Conservation (phyloP, 1,284 basidiomycete genomes). For the Veloporphyrellus conicus region DNA sequence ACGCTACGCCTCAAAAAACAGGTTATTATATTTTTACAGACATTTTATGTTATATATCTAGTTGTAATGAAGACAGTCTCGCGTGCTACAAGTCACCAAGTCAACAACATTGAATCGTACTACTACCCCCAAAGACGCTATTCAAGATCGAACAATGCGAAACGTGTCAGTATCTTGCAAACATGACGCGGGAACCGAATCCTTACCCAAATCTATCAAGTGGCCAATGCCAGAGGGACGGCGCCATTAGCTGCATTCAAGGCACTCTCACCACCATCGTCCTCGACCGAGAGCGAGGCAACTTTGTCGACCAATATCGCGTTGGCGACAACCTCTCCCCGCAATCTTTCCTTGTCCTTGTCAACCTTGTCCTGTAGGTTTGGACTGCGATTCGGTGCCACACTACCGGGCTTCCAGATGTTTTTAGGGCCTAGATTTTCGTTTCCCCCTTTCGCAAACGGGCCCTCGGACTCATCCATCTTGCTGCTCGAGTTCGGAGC, state of each 20-base stretch:
- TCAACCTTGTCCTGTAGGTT: slow-evolving; percentile 26
- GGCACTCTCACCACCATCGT: slow-evolving; percentile 9
- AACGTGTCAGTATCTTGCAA: slow-evolving; percentile 6
- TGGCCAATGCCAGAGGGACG: slow-evolving; percentile 24
- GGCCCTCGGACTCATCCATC: slow-evolving; percentile 51
- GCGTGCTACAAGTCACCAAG: slow-evolving; percentile 25
- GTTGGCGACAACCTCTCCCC: slow-evolving; percentile 33
- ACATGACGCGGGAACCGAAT: not conserved
- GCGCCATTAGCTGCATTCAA: slow-evolving; percentile 16
- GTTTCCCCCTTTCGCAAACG: slow-evolving; percentile 44
- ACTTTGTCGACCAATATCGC: slow-evolving; percentile 36
- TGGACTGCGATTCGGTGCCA: slow-evolving; percentile 11
- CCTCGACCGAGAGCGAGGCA: slow-evolving; percentile 27
- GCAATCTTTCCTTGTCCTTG: slow-evolving; percentile 31
- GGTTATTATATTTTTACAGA: slow-evolving; percentile 37
- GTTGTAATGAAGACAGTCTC: slow-evolving; percentile 23
- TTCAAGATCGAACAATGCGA: slow-evolving; percentile 1
- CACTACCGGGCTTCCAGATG: slow-evolving; percentile 19
- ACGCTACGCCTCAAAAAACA: slow-evolving; percentile 7
- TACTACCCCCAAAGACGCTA: slow-evolving; percentile 13
- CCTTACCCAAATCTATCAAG: slow-evolving; percentile 27
- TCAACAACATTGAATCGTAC: slow-evolving; percentile 20
- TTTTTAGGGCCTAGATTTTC: slow-evolving; percentile 56
- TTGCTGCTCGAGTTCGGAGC: slow-evolving; percentile 12
- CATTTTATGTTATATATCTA: slow-evolving; percentile 36